Evolutionary conservation across 441 rosid species (phyloP).

Genomic region (Iberis amara): DNA sequence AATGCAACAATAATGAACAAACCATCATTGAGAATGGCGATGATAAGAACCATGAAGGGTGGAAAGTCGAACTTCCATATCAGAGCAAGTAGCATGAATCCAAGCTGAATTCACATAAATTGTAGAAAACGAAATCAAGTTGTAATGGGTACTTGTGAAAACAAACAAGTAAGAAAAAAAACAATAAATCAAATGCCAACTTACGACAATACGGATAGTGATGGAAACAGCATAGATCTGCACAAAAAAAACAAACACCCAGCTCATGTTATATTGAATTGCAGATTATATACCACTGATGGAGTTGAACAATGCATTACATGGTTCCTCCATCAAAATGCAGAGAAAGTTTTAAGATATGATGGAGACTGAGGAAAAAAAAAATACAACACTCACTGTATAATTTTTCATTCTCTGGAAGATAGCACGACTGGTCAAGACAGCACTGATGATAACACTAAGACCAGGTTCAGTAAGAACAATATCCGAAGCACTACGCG

Average conservation of each 20-base stretch:
- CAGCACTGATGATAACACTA: constrained; percentile 97
- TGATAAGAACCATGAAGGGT: constrained; percentile 97
- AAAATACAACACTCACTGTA: constrained; percentile 42
- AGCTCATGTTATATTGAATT: background rate
- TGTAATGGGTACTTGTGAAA: background rate
- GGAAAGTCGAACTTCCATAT: constrained; percentile 97
- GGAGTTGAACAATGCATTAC: background rate
- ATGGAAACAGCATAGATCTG: constrained; percentile 98
- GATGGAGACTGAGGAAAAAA: background rate
- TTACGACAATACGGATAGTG: constrained; percentile 69
- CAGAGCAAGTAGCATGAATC: constrained; percentile 91
- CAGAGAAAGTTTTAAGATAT: constrained; percentile 3
- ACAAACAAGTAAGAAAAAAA: constrained; percentile 1
- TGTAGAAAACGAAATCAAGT: constrained; percentile 7
- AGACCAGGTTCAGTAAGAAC: constrained; percentile 97
- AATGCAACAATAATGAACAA: constrained; percentile 28
- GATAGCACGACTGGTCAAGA: constrained; percentile 90
- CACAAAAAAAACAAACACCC: constrained; percentile 18
- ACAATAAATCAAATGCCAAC: constrained; percentile 20
- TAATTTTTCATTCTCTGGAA: constrained; percentile 98
- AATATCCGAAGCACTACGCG: constrained; percentile 95
- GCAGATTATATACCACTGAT: background rate
- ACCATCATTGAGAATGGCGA: constrained; percentile 96
- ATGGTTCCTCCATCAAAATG: constrained; percentile 5
- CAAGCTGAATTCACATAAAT: constrained; percentile 27